These are phyloP conservation scores for Lactifluus volemus DNA, from an alignment of 768 basidiomycete species.

Conservation along the genomic window DNA sequence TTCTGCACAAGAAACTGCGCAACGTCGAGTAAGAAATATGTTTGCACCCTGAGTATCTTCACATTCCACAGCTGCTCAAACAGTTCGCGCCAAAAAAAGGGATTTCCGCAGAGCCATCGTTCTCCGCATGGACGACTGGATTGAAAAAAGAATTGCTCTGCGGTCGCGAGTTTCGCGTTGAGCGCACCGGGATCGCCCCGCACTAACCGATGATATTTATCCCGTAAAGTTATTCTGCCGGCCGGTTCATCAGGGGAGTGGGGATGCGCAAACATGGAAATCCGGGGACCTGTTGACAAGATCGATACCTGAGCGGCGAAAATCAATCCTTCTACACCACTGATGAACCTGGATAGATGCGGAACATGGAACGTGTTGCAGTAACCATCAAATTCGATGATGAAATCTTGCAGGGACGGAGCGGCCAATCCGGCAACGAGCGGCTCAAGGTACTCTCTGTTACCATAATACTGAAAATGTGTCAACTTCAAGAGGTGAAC, in stretches of 20 bases:
- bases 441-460: neutral
- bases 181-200: neutral
- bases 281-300: neutral
- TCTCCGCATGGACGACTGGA: neutral
- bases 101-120: neutral
- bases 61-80: neutral
- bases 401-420: neutral
- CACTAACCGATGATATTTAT: neutral
- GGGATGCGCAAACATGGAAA: neutral
- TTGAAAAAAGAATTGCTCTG: neutral
- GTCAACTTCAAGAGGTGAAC: neutral
- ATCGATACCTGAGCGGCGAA: neutral
- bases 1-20: neutral
- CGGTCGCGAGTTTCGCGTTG: neutral
- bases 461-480: neutral
- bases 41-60: neutral
- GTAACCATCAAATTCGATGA: neutral
- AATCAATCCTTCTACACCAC: neutral
- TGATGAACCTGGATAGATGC: neutral
- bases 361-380: neutral
- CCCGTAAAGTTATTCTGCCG: neutral
- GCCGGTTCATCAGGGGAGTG: neutral
- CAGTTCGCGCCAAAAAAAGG: neutral
- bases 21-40: neutral
- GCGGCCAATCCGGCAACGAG: neutral